Evolutionary conservation across 2,329 filamentous ascomycete genomes (phyloP).

Genomic region (Lachnellula arida): DNA sequence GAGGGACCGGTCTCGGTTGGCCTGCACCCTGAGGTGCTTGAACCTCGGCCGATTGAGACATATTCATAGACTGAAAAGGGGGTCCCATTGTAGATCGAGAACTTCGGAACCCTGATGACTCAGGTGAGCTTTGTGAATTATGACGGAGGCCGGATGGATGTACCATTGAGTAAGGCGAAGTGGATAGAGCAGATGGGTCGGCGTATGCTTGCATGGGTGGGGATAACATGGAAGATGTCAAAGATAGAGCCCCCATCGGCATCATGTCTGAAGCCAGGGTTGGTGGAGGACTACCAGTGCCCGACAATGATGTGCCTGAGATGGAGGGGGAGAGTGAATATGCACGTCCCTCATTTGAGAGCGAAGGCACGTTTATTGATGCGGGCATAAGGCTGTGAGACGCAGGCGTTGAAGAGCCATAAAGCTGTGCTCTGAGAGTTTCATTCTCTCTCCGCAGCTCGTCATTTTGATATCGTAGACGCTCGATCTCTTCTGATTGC

Average conservation of each 20-base stretch:
- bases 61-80: conserved; percentile 32
- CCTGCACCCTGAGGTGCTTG: conserved; percentile 13
- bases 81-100: conserved; percentile 31
- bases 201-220: conserved; percentile 29
- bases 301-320: conserved; percentile 30
- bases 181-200: conserved; percentile 26
- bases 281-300: conserved; percentile 28
- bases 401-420: conserved; percentile 31
- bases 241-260: conserved; percentile 29
- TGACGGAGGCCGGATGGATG: conserved; percentile 33
- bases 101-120: conserved; percentile 33
- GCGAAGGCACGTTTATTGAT: conserved; percentile 19
- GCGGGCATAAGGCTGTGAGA: conserved; percentile 21
- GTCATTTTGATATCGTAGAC: conserved; percentile 36
- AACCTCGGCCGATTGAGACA: conserved; percentile 23
- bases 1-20: conserved; percentile 14
- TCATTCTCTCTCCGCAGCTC: conserved; percentile 39
- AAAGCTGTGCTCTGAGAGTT: conserved; percentile 33
- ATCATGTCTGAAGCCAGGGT: conserved; percentile 30
- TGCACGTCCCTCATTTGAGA: conserved; percentile 24
- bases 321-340: conserved; percentile 33
- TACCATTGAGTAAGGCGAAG: conserved; percentile 33
- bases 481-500: conserved; percentile 38
- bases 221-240: conserved; percentile 31
- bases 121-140: conserved; percentile 35